A percentile compares a stretch with the other conserved stretches of the same genome.
Evolutionary conservation across 2,329 filamentous ascomycete genomes (phyloP).

Genomic region (Metarhizium humberi): DNA sequence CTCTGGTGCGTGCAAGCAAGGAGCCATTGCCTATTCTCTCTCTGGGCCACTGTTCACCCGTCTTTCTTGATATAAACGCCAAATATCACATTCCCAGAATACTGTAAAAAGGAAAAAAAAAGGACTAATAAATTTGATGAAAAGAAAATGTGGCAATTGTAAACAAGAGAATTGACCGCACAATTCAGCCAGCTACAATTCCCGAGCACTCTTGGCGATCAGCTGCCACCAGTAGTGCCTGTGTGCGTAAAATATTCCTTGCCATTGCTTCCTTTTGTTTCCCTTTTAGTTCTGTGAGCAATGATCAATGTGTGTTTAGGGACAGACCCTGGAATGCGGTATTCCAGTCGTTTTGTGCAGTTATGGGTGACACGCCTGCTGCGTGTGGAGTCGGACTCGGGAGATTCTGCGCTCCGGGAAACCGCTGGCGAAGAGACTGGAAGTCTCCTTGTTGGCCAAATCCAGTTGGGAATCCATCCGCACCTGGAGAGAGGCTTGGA

Average conservation of each 20-base stretch:
- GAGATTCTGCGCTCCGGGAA: slow-evolving; percentile 29
- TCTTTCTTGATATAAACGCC: slow-evolving; percentile 2
- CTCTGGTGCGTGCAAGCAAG: slow-evolving; percentile 19
- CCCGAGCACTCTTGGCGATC: background rate
- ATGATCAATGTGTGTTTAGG: slow-evolving; percentile 49
- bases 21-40: slow-evolving; percentile 8
- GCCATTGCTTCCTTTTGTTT: background rate
- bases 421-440: slow-evolving; percentile 36
- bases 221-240: background rate
- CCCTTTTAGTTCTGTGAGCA: background rate
- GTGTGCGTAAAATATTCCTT: background rate
- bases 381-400: slow-evolving; percentile 24
- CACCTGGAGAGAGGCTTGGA: slow-evolving; percentile 16
- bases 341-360: slow-evolving; percentile 49
- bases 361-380: slow-evolving; percentile 31
- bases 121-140: slow-evolving; percentile 1
- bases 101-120: slow-evolving; percentile 5
- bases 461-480: slow-evolving; percentile 20
- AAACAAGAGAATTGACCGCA: background rate
- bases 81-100: background rate
- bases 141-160: background rate
- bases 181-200: background rate
- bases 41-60: slow-evolving; percentile 10
- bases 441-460: slow-evolving; percentile 33
- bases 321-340: slow-evolving; percentile 62